phyloP scores from a whole-genome alignment of 2,329 filamentous ascomycete genomes.

The Pseudocercospora eumusae region DNA sequence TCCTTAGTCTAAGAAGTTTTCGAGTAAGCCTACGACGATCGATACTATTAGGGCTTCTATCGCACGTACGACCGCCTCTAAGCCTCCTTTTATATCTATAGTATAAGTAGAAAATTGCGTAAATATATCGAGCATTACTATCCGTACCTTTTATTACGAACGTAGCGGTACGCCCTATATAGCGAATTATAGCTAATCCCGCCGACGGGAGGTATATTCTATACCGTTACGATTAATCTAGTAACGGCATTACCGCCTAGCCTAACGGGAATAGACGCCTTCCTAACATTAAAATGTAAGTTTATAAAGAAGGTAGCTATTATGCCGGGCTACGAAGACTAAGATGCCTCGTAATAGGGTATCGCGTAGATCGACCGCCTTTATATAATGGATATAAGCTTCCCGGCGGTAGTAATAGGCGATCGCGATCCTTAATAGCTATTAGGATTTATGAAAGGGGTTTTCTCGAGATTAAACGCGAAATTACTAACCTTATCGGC shows the following conservation, averaged over 20 bases:
- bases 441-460: too few relatives aligned
- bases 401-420: neutral
- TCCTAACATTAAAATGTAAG: neutral
- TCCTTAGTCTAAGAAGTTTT: neutral
- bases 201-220: too few relatives aligned
- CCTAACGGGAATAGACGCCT: too few relatives aligned
- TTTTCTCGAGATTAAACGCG: neutral
- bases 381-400: neutral
- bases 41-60: neutral
- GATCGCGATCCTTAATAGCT: neutral
- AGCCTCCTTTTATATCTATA: too few relatives aligned
- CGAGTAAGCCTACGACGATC: neutral
- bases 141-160: too few relatives aligned
- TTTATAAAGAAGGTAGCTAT: neutral
- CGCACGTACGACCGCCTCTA: too few relatives aligned
- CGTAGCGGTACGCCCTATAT: too few relatives aligned
- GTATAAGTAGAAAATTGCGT: too few relatives aligned
- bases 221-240: too few relatives aligned
- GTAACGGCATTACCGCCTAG: too few relatives aligned
- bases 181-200: too few relatives aligned
- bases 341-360: neutral
- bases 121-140: too few relatives aligned
- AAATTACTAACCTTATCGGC: neutral
- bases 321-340: neutral
- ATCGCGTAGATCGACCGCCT: neutral